Evolutionary conservation across 2,329 filamentous ascomycete genomes (phyloP).

Genomic region (Cyphellophora europaea): DNA sequence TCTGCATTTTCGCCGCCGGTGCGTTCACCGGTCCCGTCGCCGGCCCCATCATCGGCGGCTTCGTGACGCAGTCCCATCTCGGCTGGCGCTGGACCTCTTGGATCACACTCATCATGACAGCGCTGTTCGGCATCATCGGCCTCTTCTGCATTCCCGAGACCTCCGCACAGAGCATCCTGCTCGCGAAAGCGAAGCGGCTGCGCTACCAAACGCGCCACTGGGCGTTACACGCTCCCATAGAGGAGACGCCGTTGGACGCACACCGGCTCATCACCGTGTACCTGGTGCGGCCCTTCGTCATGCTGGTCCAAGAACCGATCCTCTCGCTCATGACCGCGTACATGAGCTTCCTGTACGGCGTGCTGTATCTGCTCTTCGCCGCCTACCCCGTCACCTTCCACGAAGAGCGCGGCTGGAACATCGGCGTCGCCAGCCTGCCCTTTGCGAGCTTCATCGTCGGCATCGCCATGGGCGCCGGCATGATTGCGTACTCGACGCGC

Average conservation of each 20-base stretch:
- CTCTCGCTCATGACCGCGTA: slow-evolving; percentile 38
- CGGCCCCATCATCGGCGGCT: slow-evolving; percentile 28
- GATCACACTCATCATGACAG: slow-evolving; percentile 42
- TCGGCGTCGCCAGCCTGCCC: slow-evolving; percentile 27
- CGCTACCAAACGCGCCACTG: slow-evolving; percentile 39
- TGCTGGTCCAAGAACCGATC: slow-evolving; percentile 41
- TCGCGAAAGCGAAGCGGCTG: slow-evolving; percentile 37
- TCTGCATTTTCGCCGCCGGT: slow-evolving; percentile 34
- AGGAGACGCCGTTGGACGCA: slow-evolving; percentile 31
- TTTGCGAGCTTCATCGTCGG: slow-evolving; percentile 26
- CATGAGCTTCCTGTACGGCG: slow-evolving; percentile 28
- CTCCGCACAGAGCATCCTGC: slow-evolving; percentile 39
- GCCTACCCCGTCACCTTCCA: slow-evolving; percentile 31
- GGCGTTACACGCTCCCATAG: slow-evolving; percentile 35
- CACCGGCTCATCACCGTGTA: slow-evolving; percentile 34
- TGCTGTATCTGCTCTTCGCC: slow-evolving; percentile 27
- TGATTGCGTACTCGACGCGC: slow-evolving; percentile 31
- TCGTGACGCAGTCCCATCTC: slow-evolving; percentile 38
- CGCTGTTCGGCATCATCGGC: slow-evolving; percentile 32
- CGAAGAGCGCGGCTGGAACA: slow-evolving; percentile 27
- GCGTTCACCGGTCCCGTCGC: slow-evolving; percentile 41
- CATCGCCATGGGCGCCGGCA: slow-evolving; percentile 23
- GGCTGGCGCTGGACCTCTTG: slow-evolving; percentile 52
- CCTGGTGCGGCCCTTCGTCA: slow-evolving; percentile 34
- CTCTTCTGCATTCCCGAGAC: slow-evolving; percentile 43